phyloP scores from a whole-genome alignment of 176 grass and related monocot species.

The Hsuehochloa calcarea region DNA sequence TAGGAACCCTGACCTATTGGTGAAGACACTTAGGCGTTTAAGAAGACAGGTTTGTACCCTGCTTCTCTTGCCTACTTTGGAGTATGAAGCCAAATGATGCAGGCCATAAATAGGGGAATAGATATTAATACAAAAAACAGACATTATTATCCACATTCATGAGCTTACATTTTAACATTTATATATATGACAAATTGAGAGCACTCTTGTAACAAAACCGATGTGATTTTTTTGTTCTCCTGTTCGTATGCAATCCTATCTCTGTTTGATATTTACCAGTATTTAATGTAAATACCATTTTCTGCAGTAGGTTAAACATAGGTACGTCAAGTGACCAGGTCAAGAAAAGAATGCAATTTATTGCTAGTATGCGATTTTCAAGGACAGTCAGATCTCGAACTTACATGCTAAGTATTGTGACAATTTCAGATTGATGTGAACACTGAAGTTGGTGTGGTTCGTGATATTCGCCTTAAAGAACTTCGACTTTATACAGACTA shows the following conservation, averaged over 20 bases:
- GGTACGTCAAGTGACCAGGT: neutral
- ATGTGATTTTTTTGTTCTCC: neutral
- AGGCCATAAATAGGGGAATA: neutral
- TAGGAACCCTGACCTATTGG: conserved; percentile 77
- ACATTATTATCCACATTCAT: neutral
- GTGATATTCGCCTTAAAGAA: conserved; percentile 93
- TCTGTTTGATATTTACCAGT: neutral
- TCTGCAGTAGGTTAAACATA: conserved; percentile 1
- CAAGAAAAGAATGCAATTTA: neutral
- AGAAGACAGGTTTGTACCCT: conserved; percentile 73
- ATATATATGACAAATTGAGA: neutral
- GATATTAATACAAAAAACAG: neutral
- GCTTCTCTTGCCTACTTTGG: conserved; percentile 14
- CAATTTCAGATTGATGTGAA: conserved; percentile 85
- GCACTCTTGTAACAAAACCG: neutral
- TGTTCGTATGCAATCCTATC: neutral
- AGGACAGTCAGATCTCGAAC: neutral
- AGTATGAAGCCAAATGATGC: neutral
- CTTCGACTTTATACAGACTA: conserved; percentile 97
- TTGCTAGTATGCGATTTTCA: neutral
- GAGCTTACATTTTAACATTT: neutral
- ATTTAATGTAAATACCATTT: neutral
- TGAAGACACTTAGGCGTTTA: conserved; percentile 77
- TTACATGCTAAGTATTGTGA: conserved; percentile 28
- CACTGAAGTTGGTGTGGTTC: conserved; percentile 98